phyloP scores from a whole-genome alignment of 805 yeast genomes.

The Candida xyloterini region DNA sequence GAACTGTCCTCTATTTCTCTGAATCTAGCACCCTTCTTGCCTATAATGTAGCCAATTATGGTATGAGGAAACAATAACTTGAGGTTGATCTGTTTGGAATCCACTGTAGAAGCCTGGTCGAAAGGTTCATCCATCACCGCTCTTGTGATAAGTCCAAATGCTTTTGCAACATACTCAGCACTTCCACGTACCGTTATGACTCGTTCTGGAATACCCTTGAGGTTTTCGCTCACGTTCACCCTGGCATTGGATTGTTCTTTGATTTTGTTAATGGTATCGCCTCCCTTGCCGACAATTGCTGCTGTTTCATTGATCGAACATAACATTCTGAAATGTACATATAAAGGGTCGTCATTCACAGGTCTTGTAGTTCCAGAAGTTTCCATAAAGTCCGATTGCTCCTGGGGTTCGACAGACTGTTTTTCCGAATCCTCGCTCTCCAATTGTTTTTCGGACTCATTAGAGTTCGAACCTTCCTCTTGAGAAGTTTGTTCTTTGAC shows the following conservation, averaged over 20 bases:
- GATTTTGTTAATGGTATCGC: conserved; percentile 66
- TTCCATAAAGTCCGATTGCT: conserved; percentile 1
- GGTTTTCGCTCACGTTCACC: conserved; percentile 69
- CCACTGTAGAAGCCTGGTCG: conserved; percentile 55
- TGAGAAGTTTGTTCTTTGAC: conserved; percentile 36
- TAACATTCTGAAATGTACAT: conserved; percentile 68
- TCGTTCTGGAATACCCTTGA: conserved; percentile 69
- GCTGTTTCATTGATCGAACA: conserved; percentile 77
- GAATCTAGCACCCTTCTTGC: conserved; percentile 69
- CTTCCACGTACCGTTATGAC: conserved; percentile 72
- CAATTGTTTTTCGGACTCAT: neutral
- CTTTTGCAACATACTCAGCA: conserved; percentile 75
- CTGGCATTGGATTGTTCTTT: conserved; percentile 62
- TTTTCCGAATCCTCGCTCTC: conserved; percentile 3
- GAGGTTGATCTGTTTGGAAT: conserved; percentile 53
- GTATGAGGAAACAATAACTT: conserved; percentile 73
- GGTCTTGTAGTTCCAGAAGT: conserved; percentile 14
- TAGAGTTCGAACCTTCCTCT: conserved; percentile 26
- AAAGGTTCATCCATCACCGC: conserved; percentile 65
- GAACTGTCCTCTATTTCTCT: conserved; percentile 80
- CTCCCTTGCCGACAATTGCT: conserved; percentile 72
- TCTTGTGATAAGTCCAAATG: conserved; percentile 71
- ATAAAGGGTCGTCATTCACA: conserved; percentile 51
- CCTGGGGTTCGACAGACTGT: conserved; percentile 3
- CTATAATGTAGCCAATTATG: conserved; percentile 76